phyloP scores from a whole-genome alignment of 2,329 filamentous ascomycete species.

The Fusarium sp. region DNA sequence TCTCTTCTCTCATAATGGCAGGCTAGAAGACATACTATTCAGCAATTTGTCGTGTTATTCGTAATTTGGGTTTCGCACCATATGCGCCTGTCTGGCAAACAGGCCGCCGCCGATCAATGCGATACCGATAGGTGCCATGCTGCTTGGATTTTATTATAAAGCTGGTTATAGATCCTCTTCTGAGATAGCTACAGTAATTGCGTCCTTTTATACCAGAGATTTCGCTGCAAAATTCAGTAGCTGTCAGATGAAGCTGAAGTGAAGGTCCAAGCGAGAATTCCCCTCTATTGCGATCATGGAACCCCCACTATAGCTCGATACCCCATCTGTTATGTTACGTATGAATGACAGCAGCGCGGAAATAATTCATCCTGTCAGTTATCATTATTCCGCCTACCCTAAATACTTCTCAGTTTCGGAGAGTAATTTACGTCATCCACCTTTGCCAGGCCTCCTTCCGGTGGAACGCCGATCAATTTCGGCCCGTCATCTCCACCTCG shows the following conservation, averaged over 20 bases:
- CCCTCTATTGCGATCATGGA: neutral
- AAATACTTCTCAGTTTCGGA: no score
- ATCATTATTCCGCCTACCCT: no score
- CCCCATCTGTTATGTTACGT: no score
- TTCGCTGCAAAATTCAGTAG: neutral
- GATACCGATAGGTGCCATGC: conserved; percentile 59
- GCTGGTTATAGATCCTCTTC: conserved; percentile 1
- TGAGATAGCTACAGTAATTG: neutral
- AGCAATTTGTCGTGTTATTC: conserved; percentile 19
- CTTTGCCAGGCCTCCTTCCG: no score
- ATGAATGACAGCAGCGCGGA: neutral
- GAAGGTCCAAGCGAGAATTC: neutral
- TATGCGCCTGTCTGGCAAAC: conserved; percentile 68
- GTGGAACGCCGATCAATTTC: no score
- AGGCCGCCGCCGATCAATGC: conserved; percentile 73
- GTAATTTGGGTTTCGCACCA: conserved; percentile 52
- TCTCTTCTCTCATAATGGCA: conserved; percentile 64
- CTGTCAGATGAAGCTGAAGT: neutral
- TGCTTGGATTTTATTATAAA: conserved; percentile 4
- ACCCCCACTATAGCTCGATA: neutral
- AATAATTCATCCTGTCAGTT: neutral
- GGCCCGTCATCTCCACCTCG: no score
- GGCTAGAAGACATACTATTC: conserved; percentile 53
- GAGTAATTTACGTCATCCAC: no score
- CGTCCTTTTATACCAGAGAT: neutral